Evolutionary conservation across 2,329 filamentous ascomycete genomes (phyloP).

Genomic region (Aspergillus sp.): DNA sequence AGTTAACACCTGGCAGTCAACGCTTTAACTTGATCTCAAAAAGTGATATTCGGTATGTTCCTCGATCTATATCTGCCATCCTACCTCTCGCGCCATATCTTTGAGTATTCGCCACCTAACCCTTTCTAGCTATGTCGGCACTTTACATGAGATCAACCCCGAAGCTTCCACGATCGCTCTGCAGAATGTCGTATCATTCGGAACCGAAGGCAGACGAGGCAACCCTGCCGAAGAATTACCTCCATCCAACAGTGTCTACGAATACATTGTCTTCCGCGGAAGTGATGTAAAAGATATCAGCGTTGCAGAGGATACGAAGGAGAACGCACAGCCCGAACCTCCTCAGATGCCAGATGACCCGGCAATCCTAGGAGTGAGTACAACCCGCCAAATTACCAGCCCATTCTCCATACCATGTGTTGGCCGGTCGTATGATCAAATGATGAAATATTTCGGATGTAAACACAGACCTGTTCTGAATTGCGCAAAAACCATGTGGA

Average conservation of each 20-base stretch:
- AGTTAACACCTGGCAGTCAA: conserved; percentile 60
- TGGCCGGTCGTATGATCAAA: conserved; percentile 28
- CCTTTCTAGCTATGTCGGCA: conserved; percentile 78
- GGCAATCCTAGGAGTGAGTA: conserved; percentile 93
- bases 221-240: conserved; percentile 79
- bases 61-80: conserved; percentile 10
- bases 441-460: conserved; percentile 98
- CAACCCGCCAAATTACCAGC: not conserved
- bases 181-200: conserved; percentile 91
- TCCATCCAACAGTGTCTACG: conserved; percentile 84
- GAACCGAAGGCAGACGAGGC: conserved; percentile 84
- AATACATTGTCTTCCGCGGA: conserved; percentile 97
- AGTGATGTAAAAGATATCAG: conserved; percentile 98
- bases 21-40: conserved; percentile 96
- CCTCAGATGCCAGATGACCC: conserved; percentile 88
- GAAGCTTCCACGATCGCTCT: conserved; percentile 95
- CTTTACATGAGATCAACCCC: conserved; percentile 96
- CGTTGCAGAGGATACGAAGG: conserved; percentile 77
- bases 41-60: conserved; percentile 85
- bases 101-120: conserved; percentile 31
- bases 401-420: not conserved
- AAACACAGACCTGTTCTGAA: conserved; percentile 79
- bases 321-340: conserved; percentile 71
- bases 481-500: conserved; percentile 91
- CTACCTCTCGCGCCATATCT: conserved; percentile 15